Base-by-base conservation (phyloP, 2,329 filamentous ascomycete genomes). In the Fusarium marasasianum region DNA sequence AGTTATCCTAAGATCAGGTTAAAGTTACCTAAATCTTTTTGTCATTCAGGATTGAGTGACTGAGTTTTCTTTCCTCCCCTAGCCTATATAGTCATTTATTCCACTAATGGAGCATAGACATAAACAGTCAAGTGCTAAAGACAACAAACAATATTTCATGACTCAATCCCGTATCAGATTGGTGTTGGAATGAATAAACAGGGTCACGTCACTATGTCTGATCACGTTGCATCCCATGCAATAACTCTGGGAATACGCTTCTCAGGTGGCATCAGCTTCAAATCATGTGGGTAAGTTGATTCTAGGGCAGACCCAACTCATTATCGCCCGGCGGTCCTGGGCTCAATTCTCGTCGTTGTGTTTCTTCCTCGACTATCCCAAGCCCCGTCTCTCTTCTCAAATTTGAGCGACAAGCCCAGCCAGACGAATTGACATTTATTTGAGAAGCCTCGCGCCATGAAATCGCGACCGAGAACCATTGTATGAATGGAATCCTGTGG, bases 401-500 rank as follows among this genome's bases (percentile, higher is more conserved):
- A 54, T 35, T 56, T 71, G 50, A 56, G 71, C 38, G 67, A 56
- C 17, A 31, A 47, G n/a, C 35, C 35, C 40, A 38, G 47, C 24
- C 40, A 55, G 45, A 33, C 38, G 43, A 63, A 41, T 69, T 69
- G 48, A 29, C 35, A 58, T 59, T 47, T 54, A 33, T 45, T 31
- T 40, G 47, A 43, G 56, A 63, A 72, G 63, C 37, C 44, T 72
- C 56, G 45, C 68, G 68, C 59, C 68, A 72, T 64, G n/a, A 57
- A 38, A 53, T 44, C 29, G 57, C 45, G 26, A 57, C 31, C 41
- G 45, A 71, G 43, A 26, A 18, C 33, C 50, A 26, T 53, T 22
- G 18, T 41, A 51, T 40, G 38, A 41, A 35, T 51, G 45, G 62
- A 60, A 71, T 35, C 58, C 41, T 48, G 72, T 59, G 63, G 63